Conservation (phyloP, 192 early-diverging fungal species). For the Spinellus fusiger region DNA sequence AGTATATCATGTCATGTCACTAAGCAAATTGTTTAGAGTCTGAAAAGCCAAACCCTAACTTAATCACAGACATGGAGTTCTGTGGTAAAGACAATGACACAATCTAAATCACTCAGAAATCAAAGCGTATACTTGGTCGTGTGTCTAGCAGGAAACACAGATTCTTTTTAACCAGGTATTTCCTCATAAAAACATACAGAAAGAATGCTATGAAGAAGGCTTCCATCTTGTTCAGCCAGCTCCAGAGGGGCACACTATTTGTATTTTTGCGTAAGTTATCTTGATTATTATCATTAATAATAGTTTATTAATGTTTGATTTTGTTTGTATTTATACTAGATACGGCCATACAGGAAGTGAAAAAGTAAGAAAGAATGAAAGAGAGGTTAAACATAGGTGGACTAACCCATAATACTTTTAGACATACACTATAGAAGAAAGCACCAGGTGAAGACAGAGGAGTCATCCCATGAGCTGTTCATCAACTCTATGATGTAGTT, state of each 20-base stretch:
- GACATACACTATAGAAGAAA: constrained; percentile 76
- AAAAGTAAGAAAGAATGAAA: no score
- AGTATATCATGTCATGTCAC: background rate
- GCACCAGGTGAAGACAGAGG: constrained; percentile 50
- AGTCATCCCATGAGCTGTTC: constrained; percentile 92
- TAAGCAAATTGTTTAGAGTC: background rate
- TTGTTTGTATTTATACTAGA: background rate
- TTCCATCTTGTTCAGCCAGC: constrained; percentile 93
- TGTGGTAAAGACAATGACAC: constrained; percentile 56
- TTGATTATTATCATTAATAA: no score
- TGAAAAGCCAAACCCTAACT: background rate
- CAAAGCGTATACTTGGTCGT: constrained; percentile 22
- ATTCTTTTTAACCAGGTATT: constrained; percentile 86
- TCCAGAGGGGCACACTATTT: constrained; percentile 93
- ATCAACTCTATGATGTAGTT: constrained; percentile 80
- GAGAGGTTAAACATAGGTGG: no score
- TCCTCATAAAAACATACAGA: constrained; percentile 57
- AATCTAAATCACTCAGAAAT: constrained; percentile 67
- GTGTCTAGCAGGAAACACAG: constrained; percentile 51
- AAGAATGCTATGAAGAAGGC: constrained; percentile 89
- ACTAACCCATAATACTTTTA: background rate
- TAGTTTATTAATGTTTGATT: background rate
- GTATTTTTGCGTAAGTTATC: constrained; percentile 87
- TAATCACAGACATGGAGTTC: constrained; percentile 35
- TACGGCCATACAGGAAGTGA: constrained; percentile 94